These are phyloP conservation scores for Stagonosporopsis tanaceti DNA, from an alignment of 2,329 filamentous ascomycete genomes.

Conservation along the genomic window DNA sequence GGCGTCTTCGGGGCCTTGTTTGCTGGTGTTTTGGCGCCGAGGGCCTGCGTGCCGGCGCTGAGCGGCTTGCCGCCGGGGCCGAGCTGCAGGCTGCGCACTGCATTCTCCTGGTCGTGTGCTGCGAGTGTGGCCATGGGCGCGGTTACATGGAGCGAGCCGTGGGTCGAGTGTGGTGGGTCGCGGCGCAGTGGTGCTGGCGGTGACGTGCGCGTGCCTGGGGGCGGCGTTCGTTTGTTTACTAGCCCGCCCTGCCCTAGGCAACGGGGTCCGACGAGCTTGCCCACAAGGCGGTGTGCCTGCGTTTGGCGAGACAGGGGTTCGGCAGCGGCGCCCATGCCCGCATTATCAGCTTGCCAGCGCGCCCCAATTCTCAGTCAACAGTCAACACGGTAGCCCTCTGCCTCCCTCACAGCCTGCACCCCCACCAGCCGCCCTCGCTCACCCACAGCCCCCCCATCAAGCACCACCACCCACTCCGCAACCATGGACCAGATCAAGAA, in stretches of 20 bases:
- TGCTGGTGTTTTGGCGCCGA: constrained; percentile 80
- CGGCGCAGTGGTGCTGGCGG: constrained; percentile 23
- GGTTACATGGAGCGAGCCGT: constrained; percentile 45
- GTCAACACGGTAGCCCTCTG: constrained; percentile 20
- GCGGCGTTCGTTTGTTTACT: constrained; percentile 37
- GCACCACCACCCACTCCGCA: constrained; percentile 23
- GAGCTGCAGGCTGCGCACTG: constrained; percentile 77
- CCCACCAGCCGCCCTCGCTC: constrained; percentile 11
- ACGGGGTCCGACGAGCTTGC: constrained; percentile 6
- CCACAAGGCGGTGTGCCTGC: constrained; percentile 13
- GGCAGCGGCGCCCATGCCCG: constrained; percentile 32
- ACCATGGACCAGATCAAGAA: constrained; percentile 89
- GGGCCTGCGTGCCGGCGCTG: constrained; percentile 68
- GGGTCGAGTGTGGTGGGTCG: constrained; percentile 2
- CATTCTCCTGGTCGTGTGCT: constrained; percentile 85
- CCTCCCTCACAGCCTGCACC: constrained; percentile 16
- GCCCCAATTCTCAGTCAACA: constrained; percentile 34
- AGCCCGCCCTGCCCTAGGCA: constrained; percentile 37
- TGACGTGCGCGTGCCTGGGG: constrained; percentile 17
- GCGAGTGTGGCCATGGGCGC: constrained; percentile 71
- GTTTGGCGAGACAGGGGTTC: constrained; percentile 25
- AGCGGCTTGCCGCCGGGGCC: constrained; percentile 74
- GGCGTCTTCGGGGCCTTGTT: constrained; percentile 82
- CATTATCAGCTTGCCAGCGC: constrained; percentile 36
- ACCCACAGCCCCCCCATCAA: constrained; percentile 4